Evolutionary conservation across 2,329 filamentous ascomycete species (phyloP).

Genomic region (Pseudocercospora ulei): DNA sequence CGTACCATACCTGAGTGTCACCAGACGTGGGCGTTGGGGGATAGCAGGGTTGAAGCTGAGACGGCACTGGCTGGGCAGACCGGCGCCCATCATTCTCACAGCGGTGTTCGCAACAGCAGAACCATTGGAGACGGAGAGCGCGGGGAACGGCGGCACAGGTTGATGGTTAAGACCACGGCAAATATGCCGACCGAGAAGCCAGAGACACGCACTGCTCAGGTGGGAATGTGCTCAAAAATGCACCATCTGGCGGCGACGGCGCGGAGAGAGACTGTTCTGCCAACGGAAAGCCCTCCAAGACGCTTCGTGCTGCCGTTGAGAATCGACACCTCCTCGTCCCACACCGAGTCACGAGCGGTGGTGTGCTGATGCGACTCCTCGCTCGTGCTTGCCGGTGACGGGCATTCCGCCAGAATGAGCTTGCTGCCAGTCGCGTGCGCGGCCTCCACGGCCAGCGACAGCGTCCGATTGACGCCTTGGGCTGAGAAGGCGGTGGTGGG

Average conservation of each 20-base stretch:
- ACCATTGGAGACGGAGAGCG: too few relatives aligned
- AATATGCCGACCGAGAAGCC: too few relatives aligned
- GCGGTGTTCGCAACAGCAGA: conserved; percentile 10
- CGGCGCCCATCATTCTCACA: conserved; percentile 14
- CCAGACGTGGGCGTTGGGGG: not conserved
- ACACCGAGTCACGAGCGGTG: too few relatives aligned
- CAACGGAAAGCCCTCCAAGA: conserved; percentile 37
- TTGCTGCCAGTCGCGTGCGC: conserved; percentile 37
- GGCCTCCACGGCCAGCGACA: conserved; percentile 55
- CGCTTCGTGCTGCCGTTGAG: conserved; percentile 41
- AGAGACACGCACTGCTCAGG: not conserved
- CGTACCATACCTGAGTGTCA: not conserved
- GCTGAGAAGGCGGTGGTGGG: conserved; percentile 65
- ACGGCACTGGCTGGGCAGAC: conserved; percentile 13
- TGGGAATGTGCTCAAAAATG: conserved; percentile 24
- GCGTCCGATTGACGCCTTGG: conserved; percentile 57
- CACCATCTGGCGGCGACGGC: conserved; percentile 42
- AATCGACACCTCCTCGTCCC: conserved; percentile 43
- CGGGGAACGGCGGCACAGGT: not conserved
- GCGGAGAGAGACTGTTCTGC: conserved; percentile 40
- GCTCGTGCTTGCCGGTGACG: too few relatives aligned
- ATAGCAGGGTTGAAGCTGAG: conserved; percentile 22
- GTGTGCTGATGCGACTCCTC: too few relatives aligned
- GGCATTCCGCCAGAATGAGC: conserved; percentile 38
- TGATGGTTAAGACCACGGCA: not conserved